These are phyloP conservation scores for Yarrowia sp. DNA, from an alignment of 805 yeast genomes.

Conservation along the genomic window DNA sequence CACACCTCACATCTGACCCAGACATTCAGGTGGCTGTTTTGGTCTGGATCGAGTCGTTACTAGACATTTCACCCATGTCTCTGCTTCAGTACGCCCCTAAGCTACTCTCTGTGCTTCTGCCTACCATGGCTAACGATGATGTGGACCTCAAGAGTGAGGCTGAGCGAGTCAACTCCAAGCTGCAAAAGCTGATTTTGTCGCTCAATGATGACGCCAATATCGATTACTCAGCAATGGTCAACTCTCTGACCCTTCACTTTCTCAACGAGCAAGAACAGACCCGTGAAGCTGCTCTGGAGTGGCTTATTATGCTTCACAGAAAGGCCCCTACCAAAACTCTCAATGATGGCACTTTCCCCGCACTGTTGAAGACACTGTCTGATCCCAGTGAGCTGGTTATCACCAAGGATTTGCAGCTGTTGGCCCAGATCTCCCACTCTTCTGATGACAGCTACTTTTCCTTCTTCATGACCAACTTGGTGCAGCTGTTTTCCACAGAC, in stretches of 20 bases:
- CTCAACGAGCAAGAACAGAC: slow-evolving; percentile 76
- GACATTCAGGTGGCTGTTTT: slow-evolving; percentile 78
- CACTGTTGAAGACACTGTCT: slow-evolving; percentile 67
- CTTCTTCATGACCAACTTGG: slow-evolving; percentile 67
- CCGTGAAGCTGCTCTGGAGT: slow-evolving; percentile 78
- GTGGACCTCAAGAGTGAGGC: slow-evolving; percentile 54
- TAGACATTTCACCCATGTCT: slow-evolving; percentile 72
- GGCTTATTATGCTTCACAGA: slow-evolving; percentile 80
- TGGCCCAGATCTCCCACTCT: slow-evolving; percentile 69
- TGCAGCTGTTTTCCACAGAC: slow-evolving; percentile 69
- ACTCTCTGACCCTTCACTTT: slow-evolving; percentile 69
- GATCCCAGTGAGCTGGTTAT: slow-evolving; percentile 79
- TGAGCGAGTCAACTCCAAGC: slow-evolving; percentile 52
- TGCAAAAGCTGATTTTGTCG: slow-evolving; percentile 54
- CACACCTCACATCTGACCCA: slow-evolving; percentile 68
- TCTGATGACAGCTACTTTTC: slow-evolving; percentile 74
- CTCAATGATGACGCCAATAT: slow-evolving; percentile 39
- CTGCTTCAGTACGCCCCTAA: slow-evolving; percentile 73
- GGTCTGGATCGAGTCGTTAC: slow-evolving; percentile 74
- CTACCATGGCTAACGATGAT: slow-evolving; percentile 55
- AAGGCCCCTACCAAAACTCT: slow-evolving; percentile 60
- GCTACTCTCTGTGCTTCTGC: slow-evolving; percentile 64
- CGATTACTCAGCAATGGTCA: slow-evolving; percentile 61
- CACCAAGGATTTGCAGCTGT: slow-evolving; percentile 63
- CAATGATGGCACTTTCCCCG: slow-evolving; percentile 65